Base-by-base conservation (phyloP, 805 yeast genomes). In the Kluyveromyces wickerhamii region DNA sequence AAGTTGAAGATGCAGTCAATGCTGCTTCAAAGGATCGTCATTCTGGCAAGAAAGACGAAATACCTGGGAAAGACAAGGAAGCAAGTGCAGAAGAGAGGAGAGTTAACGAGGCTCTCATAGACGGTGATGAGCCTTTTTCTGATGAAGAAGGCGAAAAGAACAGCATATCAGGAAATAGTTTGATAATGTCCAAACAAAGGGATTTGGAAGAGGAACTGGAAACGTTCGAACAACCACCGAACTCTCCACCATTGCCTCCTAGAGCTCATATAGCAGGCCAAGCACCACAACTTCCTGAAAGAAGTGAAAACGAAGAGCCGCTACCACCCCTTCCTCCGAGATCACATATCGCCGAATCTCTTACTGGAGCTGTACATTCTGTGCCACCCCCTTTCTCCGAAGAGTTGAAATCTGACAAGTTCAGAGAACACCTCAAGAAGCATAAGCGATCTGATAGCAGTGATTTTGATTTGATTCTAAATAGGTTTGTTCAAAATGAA, bases 381-480 rank as follows among this genome's bases (percentile, higher is more conserved):
- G 59, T 56, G 2, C 61, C 61, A n/a, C 61, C 61, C 4, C 47
- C 58, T 15, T 31, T 56, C 9, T 32, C 44, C 5, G 52, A 51
- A 24, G 60, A 56, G 32, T 36, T 54, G 52, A 42, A 48, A 21
- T 44, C 54, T n/a, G 49, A 43, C 7, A 35, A 31, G 5, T 56
- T 54, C 22, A 47, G 52, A 29, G 49, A 39, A 19, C 44, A 45
- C 19, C 10, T 54, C 10, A 51, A 47, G 7, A 16, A 21, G 12
- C 10, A 57, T 23, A 29, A 36, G 20, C 32, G 42, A 12, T 39
- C 42, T 7, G 37, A 12, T 57, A 35, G 59, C 39, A 65, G 69
- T 24, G 70, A 71, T 38, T 69, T 74, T 42, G 81, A 74, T 50
- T 63, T 85, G 41, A 63, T 84, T 23, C 67, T 76, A 30, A 69